phyloP scores from a whole-genome alignment of 2,329 filamentous ascomycete genomes.

The Eutypa lata region DNA sequence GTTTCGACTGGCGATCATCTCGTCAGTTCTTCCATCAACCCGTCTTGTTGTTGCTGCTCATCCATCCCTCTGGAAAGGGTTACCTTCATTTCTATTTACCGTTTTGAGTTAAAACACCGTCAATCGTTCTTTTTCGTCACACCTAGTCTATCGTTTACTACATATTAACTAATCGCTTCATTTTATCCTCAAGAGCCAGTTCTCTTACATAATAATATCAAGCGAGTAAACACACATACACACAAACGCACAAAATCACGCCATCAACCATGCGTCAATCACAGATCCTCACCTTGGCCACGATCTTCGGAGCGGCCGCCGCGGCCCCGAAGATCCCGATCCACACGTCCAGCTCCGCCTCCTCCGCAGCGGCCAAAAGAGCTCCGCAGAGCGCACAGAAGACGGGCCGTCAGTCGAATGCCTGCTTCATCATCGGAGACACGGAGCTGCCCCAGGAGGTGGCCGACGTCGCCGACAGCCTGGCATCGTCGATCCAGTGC shows the following conservation, averaged over 20 bases:
- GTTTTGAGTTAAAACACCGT: background rate
- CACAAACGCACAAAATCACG: background rate
- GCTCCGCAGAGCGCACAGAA: background rate
- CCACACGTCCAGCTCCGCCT: background rate
- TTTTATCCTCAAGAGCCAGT: too few species aligned
- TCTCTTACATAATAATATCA: too few species aligned
- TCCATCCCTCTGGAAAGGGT: background rate
- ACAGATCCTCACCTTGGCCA: background rate
- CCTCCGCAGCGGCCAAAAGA: background rate
- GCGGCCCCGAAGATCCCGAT: background rate
- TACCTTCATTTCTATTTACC: background rate
- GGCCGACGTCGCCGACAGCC: conserved; percentile 35
- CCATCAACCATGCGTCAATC: background rate
- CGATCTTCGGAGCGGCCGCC: background rate
- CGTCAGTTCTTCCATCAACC: background rate
- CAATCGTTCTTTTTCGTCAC: background rate
- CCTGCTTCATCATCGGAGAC: conserved; percentile 53
- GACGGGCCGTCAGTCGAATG: background rate
- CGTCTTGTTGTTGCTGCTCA: background rate
- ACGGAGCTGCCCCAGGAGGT: conserved; percentile 49
- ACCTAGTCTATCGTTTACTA: background rate
- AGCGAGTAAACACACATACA: background rate
- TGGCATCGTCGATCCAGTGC: conserved; percentile 49
- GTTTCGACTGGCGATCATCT: background rate
- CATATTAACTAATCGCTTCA: background rate